A percentile compares a stretch with the other conserved stretches of the same genome.
Evolutionary conservation across 306 rosid species (phyloP).

Genomic region (Medicago ruthenica): DNA sequence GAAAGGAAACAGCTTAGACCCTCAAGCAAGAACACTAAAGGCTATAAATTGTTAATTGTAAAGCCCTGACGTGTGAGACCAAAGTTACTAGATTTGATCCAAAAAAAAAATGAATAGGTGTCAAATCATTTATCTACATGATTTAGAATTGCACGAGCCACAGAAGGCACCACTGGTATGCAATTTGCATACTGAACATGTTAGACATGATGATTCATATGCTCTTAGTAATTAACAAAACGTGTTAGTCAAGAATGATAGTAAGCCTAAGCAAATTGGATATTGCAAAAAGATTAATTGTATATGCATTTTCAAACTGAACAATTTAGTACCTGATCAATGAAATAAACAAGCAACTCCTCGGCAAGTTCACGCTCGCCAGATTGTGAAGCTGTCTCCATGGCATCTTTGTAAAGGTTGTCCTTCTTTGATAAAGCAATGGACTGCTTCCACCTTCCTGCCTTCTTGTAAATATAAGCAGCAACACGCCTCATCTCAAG

Average conservation of each 20-base stretch:
- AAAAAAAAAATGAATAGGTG: conserved; percentile 12
- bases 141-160: conserved; percentile 37
- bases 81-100: conserved; percentile 18
- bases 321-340: conserved; percentile 73
- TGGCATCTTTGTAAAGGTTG: conserved; percentile 98
- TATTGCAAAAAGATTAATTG: conserved; percentile 33
- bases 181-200: conserved; percentile 12
- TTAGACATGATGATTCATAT: not conserved
- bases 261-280: conserved; percentile 29
- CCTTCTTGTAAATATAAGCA: conserved; percentile 98
- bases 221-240: conserved; percentile 21
- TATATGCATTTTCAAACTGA: conserved; percentile 17
- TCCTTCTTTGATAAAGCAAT: conserved; percentile 99
- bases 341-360: conserved; percentile 96
- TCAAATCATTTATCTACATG: conserved; percentile 12
- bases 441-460: conserved; percentile 99
- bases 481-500: conserved; percentile 99
- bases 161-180: conserved; percentile 11
- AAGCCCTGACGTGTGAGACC: conserved; percentile 23
- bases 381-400: conserved; percentile 99
- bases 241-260: conserved; percentile 7
- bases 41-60: not conserved
- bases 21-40: conserved; percentile 18
- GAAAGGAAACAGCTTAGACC: conserved; percentile 1
- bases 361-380: conserved; percentile 99